Conservation (phyloP, 768 basidiomycete genomes). For the Mycena belliarum region DNA sequence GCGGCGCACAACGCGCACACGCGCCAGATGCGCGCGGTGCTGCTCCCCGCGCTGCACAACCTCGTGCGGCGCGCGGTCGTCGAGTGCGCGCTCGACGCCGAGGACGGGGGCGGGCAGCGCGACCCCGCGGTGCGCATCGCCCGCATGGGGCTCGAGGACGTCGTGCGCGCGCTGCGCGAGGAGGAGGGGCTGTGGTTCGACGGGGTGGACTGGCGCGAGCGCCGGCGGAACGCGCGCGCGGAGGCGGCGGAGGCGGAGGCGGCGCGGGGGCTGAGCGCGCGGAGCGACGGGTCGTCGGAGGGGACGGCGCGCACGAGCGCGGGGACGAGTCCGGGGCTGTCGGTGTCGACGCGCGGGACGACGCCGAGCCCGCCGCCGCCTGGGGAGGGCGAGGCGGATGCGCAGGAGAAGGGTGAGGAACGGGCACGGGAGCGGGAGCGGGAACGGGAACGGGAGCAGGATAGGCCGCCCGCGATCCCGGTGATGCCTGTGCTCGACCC, state of each 20-base stretch:
- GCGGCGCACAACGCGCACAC: neutral
- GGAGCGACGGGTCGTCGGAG: too few species aligned
- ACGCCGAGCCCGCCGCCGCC: too few species aligned
- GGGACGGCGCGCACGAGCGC: too few species aligned
- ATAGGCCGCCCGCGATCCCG: constrained; percentile 40
- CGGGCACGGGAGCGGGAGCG: too few species aligned
- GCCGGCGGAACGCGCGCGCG: constrained; percentile 37
- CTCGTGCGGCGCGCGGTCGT: constrained; percentile 57
- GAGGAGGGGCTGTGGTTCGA: constrained; percentile 74
- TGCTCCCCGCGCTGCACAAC: neutral
- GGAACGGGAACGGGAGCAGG: neutral
- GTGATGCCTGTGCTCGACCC: constrained; percentile 62
- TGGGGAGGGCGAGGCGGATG: too few species aligned
- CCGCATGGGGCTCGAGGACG: constrained; percentile 43
- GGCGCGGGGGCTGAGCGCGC: too few species aligned
- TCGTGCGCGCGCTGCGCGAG: constrained; percentile 56
- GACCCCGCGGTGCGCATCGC: neutral
- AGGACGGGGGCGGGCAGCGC: neutral
- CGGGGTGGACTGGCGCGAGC: constrained; percentile 68
- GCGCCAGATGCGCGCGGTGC: neutral
- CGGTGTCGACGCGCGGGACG: too few species aligned
- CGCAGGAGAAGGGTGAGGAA: constrained; percentile 23
- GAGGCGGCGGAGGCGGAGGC: too few species aligned
- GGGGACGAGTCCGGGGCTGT: too few species aligned
- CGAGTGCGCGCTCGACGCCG: constrained; percentile 27